Evolutionary conservation across 1,284 basidiomycete genomes (phyloP).

Genomic region (Cutaneotrichosporon sp.): DNA sequence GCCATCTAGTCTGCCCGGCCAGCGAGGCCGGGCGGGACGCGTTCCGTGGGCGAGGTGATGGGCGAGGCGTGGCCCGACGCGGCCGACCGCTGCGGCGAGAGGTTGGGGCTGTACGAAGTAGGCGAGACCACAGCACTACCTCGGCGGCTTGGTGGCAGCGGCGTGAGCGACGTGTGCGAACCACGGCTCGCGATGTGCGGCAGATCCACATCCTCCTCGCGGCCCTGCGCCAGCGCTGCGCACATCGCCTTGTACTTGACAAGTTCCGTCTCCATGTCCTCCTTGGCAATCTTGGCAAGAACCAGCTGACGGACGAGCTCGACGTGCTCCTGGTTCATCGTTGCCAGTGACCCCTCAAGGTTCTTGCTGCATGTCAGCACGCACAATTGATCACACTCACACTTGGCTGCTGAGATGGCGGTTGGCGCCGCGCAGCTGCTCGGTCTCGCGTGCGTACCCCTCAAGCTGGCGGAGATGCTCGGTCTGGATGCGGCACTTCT

Average conservation of each 20-base stretch:
- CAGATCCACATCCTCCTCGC: conserved; percentile 14
- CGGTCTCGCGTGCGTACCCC: conserved; percentile 41
- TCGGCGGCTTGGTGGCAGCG: not conserved
- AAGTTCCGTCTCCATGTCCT: conserved; percentile 85
- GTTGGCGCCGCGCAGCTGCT: conserved; percentile 73
- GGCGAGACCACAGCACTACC: not conserved
- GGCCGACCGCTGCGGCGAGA: not conserved
- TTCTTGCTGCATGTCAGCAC: conserved; percentile 60
- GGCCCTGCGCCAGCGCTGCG: conserved; percentile 46
- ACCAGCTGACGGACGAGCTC: conserved; percentile 78
- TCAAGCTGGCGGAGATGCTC: conserved; percentile 72
- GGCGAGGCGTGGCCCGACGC: not conserved
- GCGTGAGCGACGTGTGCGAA: not conserved
- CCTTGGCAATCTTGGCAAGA: conserved; percentile 75
- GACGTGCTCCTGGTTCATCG: conserved; percentile 59
- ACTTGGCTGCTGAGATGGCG: conserved; percentile 73
- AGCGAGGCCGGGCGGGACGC: conserved; percentile 1
- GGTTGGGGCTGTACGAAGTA: not conserved
- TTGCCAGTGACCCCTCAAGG: conserved; percentile 71
- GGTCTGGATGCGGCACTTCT: conserved; percentile 65
- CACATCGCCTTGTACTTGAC: conserved; percentile 87
- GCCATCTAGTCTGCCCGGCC: conserved; percentile 4
- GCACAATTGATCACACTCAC: conserved; percentile 56
- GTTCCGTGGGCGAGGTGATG: not conserved
- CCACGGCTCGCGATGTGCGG: conserved; percentile 15